Evolutionary conservation across 805 yeast species (phyloP).

Genomic region (Suhomyces prunicola): DNA sequence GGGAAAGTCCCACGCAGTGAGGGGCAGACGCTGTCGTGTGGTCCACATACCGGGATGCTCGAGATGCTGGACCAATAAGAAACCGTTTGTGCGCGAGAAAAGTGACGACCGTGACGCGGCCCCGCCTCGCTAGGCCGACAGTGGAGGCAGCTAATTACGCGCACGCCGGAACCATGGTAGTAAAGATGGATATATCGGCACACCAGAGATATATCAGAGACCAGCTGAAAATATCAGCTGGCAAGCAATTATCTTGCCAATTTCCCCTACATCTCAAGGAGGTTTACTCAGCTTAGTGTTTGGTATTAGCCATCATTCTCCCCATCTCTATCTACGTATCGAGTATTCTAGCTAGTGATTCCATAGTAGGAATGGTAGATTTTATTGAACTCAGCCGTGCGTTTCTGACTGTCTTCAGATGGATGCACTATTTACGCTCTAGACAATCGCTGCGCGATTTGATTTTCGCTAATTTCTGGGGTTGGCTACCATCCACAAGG

Average conservation of each 20-base stretch:
- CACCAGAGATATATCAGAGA: no score
- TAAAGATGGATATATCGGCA: background rate
- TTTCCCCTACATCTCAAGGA: no score
- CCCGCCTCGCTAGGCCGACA: background rate
- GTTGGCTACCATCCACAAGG: slow-evolving; percentile 29
- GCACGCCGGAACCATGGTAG: no score
- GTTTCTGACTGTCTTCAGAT: background rate
- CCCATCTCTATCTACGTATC: no score
- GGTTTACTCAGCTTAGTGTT: no score
- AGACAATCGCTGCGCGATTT: background rate
- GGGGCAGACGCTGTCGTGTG: background rate
- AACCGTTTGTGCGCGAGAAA: background rate
- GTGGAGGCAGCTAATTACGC: background rate
- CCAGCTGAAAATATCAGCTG: no score
- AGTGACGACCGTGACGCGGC: background rate
- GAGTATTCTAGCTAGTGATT: no score
- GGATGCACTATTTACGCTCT: background rate
- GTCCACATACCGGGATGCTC: background rate
- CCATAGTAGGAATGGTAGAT: no score
- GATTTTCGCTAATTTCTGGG: background rate
- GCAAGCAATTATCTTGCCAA: no score
- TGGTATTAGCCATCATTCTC: no score
- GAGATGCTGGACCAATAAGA: background rate
- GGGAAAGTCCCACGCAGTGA: background rate
- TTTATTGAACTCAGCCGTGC: no score